Base-by-base conservation (phyloP, 495 filamentous ascomycete species). In the Lasiosphaeria ovina region DNA sequence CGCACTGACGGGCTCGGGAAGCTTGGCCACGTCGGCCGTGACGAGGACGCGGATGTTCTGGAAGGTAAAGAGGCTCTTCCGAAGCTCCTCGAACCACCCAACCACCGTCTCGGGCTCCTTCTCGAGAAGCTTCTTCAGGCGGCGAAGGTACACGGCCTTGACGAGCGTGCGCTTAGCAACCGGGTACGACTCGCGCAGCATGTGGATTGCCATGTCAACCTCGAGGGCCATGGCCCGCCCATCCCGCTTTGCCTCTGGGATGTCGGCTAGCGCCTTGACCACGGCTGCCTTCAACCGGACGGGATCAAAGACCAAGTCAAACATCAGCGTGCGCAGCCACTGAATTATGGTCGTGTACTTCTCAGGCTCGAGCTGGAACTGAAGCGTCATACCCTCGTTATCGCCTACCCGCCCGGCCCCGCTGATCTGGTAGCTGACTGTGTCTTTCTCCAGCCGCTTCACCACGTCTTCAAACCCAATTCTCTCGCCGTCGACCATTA, bases 401-500 rank as follows among this genome's bases (percentile, higher is more conserved):
- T 93, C 92, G 24, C 87, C 86, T 42, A 95, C 76, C 40, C 79
- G 77, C 3, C 81, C 74, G 33, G 82, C 91, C 6, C 80, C 77
- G 59, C 85, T 84, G 68, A 96, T 86, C 3, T 73, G 76, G 69
- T 95, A 97, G 61, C 83, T 84, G 54, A 97, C 87, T 0, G 95
- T 98, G 66, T 97, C 93, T 67, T 87, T 85, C 72, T 98, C 95
- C 32, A 99, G 77, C 61, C 91, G 84, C 59, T 89, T 89, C 12
- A 97, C 90, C 32, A 98, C 90, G 53, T 96, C 80, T 66, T 98
- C 95, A 69, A 97, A 99, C 60, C 89, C 86, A 14, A 99, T 76
- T 9, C 79, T 83, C 68, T 90, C 78, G 49, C 90, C 92, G 68
- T 92, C 81, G n/a, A 85, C 85, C 68, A 81, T 73, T 51, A 99